Conservation (phyloP, 169 alveolate species). For the Cryptosporidium canis region DNA sequence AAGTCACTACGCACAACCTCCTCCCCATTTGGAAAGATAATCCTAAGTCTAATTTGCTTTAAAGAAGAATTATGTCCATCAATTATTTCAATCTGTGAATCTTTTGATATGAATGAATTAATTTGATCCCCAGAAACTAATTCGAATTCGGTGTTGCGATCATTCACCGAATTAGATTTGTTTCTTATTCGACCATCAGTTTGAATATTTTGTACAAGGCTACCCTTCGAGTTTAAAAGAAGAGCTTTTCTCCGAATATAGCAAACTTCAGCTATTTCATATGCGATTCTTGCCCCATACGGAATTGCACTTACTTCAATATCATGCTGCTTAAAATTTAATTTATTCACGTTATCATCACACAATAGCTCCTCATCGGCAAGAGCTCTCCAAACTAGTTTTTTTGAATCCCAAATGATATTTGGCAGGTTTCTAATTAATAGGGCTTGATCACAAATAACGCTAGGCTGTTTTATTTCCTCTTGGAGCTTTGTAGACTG, state of each 20-base stretch:
- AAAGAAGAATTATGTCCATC: neutral
- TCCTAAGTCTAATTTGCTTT: conserved; percentile 19
- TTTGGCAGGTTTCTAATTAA: conserved; percentile 66
- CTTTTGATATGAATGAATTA: neutral
- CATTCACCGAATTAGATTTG: neutral
- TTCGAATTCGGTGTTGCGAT: neutral
- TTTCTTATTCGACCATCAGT: neutral
- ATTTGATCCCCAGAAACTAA: neutral
- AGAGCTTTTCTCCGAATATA: conserved; percentile 58
- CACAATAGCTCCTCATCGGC: conserved; percentile 46
- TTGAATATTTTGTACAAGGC: neutral
- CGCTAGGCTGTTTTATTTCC: conserved; percentile 39
- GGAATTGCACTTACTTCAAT: conserved; percentile 55
- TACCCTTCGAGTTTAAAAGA: conserved; percentile 35
- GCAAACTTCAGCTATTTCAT: conserved; percentile 71
- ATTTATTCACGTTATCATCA: neutral
- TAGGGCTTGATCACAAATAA: conserved; percentile 58
- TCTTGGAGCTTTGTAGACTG: conserved; percentile 51
- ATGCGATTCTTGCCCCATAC: conserved; percentile 69
- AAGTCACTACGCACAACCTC: conserved; percentile 44
- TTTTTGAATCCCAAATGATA: conserved; percentile 49
- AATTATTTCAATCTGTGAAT: neutral
- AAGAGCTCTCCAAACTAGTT: conserved; percentile 66
- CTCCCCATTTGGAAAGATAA: conserved; percentile 30
- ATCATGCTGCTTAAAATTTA: neutral